Conservation (phyloP, 805 yeast species). For the Yarrowia alimentaria region DNA sequence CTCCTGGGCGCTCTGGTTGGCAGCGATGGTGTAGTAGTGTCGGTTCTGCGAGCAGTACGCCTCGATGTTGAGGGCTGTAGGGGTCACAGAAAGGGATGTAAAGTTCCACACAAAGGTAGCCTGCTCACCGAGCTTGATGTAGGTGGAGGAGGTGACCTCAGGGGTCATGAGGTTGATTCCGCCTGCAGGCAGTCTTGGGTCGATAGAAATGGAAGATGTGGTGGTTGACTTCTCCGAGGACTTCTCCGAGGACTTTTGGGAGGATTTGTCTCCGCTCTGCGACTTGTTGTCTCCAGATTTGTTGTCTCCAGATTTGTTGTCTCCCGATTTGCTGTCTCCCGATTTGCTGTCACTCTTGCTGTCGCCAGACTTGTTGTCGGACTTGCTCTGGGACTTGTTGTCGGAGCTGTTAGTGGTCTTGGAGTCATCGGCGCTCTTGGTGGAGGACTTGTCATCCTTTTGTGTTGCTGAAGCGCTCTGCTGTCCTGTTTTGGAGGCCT, state of each 20-base stretch:
- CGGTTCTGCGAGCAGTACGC: slow-evolving; percentile 42
- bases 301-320: not conserved
- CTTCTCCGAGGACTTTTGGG: slow-evolving; percentile 11
- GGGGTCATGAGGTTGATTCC: slow-evolving; percentile 41
- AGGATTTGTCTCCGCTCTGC: too few species aligned
- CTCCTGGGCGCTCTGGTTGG: slow-evolving; percentile 36
- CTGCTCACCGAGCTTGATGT: slow-evolving; percentile 41
- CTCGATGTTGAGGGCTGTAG: slow-evolving; percentile 42
- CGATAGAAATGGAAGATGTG: slow-evolving; percentile 36
- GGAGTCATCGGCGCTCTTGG: slow-evolving; percentile 1
- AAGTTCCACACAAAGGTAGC: slow-evolving; percentile 46
- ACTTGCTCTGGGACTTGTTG: not conserved
- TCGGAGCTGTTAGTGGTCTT: slow-evolving; percentile 1
- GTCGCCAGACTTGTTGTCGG: slow-evolving; percentile 7
- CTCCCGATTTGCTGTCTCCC: not conserved
- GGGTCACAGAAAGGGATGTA: slow-evolving; percentile 41
- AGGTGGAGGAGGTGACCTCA: slow-evolving; percentile 39
- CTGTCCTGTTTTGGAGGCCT: slow-evolving; percentile 15
- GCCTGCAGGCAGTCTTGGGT: slow-evolving; percentile 42
- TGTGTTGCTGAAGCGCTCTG: slow-evolving; percentile 13
- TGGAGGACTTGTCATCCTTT: slow-evolving; percentile 9
- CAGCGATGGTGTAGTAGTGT: slow-evolving; percentile 42
- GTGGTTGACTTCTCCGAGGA: slow-evolving; percentile 31
- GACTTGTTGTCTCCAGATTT: not conserved
- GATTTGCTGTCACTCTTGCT: too few species aligned